Base-by-base conservation (phyloP, 371 early-diverging fungal genomes). In the Mucor velutinosus region DNA sequence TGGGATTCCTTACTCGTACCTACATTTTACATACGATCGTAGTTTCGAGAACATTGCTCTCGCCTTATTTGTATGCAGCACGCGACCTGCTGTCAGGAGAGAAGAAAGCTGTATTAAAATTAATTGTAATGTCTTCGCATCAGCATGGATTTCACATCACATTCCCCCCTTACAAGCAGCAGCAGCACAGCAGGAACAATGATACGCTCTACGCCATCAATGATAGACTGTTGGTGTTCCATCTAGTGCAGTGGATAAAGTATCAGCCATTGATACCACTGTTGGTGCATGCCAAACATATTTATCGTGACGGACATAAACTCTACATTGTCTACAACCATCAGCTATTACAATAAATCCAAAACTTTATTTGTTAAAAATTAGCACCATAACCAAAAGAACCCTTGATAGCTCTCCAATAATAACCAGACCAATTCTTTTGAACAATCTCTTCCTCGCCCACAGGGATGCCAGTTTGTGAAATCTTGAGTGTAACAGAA, bases 321-420 rank as follows among this genome's bases (percentile, higher is more conserved):
- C 32, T 70, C 35, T 70, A 70, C 41, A 37, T 61, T 60, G 70
- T 65, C 23, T 62, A 49, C 12, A 53, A 53, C 27, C 53, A 53
- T 27, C 53, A 53, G 25, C 14, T 53, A 27, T 5, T 27, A 53
- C 53, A 53, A 53, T 53, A 49, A 49, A 62, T 12, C 37, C 37
- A 33, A 45, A 21, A 32, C 43, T 33, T 58, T 65, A 47, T 60
- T 60, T 19, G 14, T 67, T 83, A 83, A 58, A 83, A 83, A 47
- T 77, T 79, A 35, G 75, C 83, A 64, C 83, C 83, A 66, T 77
- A 80, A 14, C 98, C 98, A 85, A 96, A 97, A 30, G 94, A 83
- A 64, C 84, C 86, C 80, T 96, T 97, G 78, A 98, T 98, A 58
- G 93, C 85, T 80, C 92, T 89, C 93, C 94, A 97, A 86, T 96